Conservation (phyloP, 331 rosid species). For the Malus hybrid region DNA sequence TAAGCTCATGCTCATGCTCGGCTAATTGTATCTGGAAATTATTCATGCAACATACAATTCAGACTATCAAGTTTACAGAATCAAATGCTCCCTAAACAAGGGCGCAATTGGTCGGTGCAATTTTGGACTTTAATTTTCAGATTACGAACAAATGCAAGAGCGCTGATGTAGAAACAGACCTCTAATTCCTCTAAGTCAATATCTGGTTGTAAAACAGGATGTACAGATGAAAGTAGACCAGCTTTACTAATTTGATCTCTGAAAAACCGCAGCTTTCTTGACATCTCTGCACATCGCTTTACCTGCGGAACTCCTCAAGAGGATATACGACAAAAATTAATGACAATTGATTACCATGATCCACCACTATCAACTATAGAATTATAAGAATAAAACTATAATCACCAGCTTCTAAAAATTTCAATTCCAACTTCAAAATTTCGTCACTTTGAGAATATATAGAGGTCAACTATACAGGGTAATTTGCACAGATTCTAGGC, state of each 20-base stretch:
- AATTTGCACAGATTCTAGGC: background rate
- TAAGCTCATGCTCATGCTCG: conserved; percentile 92
- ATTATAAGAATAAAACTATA: background rate
- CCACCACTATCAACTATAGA: background rate
- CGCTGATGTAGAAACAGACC: conserved; percentile 40
- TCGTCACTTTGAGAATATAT: background rate
- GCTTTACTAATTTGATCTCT: conserved; percentile 93
- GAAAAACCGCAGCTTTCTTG: conserved; percentile 86
- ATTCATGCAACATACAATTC: conserved; percentile 6
- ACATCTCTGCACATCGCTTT: conserved; percentile 98
- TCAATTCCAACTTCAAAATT: background rate
- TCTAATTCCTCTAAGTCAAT: conserved; percentile 84
- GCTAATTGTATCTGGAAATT: conserved; percentile 71
- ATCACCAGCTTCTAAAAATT: background rate
- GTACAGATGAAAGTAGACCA: conserved; percentile 53
- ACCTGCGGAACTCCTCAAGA: conserved; percentile 53
- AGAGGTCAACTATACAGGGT: background rate
- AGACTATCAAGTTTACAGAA: conserved; percentile 25
- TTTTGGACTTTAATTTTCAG: conserved; percentile 1
- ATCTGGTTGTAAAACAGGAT: conserved; percentile 57
- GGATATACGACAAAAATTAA: conserved; percentile 1
- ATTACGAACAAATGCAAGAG: conserved; percentile 6
- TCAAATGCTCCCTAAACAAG: conserved; percentile 6
- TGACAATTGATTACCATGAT: background rate
- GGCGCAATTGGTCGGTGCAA: conserved; percentile 1